These are phyloP conservation scores for Ophiocordyceps camponoti-rufipedis DNA, from an alignment of 2,329 filamentous ascomycete species.

Conservation along the genomic window DNA sequence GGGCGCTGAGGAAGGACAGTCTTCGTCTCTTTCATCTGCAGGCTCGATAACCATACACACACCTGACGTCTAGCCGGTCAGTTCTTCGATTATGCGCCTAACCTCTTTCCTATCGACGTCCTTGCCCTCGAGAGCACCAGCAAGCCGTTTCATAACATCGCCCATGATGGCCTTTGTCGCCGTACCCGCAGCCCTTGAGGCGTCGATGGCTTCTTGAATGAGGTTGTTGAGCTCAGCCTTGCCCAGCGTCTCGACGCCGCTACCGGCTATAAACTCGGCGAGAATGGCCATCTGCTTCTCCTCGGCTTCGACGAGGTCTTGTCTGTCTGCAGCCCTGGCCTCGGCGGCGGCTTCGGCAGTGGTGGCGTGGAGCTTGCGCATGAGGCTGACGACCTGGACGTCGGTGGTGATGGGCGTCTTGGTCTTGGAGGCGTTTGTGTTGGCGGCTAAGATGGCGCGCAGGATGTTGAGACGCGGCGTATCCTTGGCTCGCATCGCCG, in stretches of 20 bases:
- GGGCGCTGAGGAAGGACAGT: no score
- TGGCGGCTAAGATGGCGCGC: slow-evolving; percentile 47
- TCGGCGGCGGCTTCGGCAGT: slow-evolving; percentile 42
- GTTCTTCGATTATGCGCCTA: slow-evolving; percentile 40
- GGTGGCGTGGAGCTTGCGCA: slow-evolving; percentile 43
- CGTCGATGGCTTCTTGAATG: slow-evolving; percentile 32
- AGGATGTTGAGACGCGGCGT: slow-evolving; percentile 47
- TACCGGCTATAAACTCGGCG: slow-evolving; percentile 42
- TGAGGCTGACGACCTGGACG: slow-evolving; percentile 46
- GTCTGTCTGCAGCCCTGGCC: slow-evolving; percentile 42
- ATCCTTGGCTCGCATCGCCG: slow-evolving; percentile 48
- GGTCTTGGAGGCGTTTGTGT: slow-evolving; percentile 62
- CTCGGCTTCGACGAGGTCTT: slow-evolving; percentile 56
- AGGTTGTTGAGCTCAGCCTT: slow-evolving; percentile 38
- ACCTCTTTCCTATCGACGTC: slow-evolving; percentile 44
- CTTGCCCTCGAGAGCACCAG: slow-evolving; percentile 39
- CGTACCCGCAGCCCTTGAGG: slow-evolving; percentile 25
- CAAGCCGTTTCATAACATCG: slow-evolving; percentile 43
- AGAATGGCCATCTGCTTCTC: slow-evolving; percentile 44
- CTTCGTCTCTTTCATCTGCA: no score
- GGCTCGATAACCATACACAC: background rate
- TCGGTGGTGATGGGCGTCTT: slow-evolving; percentile 50
- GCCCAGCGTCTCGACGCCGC: slow-evolving; percentile 38
- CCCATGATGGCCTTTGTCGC: slow-evolving; percentile 32
- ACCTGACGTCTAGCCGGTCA: slow-evolving; percentile 5